Evolutionary conservation across 2,329 filamentous ascomycete species (phyloP), one percentile per base, ranked within the genome.

Genomic region (Aspergillus versicolor): DNA sequence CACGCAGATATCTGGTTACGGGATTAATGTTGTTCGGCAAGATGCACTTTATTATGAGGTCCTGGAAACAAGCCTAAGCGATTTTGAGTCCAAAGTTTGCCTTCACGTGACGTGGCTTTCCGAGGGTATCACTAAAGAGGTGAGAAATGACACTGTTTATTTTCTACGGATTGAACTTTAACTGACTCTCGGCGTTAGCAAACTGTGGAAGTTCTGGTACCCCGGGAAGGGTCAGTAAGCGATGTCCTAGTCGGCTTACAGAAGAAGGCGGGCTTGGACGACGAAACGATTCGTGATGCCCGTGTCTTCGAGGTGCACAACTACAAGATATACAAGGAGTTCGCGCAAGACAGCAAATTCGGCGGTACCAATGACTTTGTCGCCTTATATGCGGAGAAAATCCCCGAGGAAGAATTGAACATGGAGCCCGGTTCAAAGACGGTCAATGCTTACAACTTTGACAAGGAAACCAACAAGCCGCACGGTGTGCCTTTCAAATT

Each of bases 401-500:
- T 93, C 42, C 90, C 92, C 0, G 84, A 91, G 37, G 87, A 89
- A 52, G 86, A 88, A 62, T 58, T 77, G 34, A 74, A 80, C 6
- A 71, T 78, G 61, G 88, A 91, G 48, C 88, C 89, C 63, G 74
- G 83, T 1, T 85, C 88, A 34, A 82, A 86, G 51, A 83, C 88
- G 54, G 89, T 97, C 55, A 85, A 88, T 60, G 91, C 89, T 30
- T 94, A 93, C 75, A 94, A 97, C 73, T 99, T 94, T 76, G 92
- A 99, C 71, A 90, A 88, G 64, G 95, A 99, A 67, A 85, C 90
- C 0, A 89, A 79, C 68, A 90, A 95, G 65, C 79, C 88, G 3
- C 93, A 99, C 69, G 91, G 92, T 3, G 84, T 96, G 44, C 94
- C 94, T 0, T 99, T 99, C 81, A 88, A 88, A 66, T 96, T 99